Base-by-base conservation (phyloP, 108 stramenopile genomes). In the Thalassiosira profunda region DNA sequence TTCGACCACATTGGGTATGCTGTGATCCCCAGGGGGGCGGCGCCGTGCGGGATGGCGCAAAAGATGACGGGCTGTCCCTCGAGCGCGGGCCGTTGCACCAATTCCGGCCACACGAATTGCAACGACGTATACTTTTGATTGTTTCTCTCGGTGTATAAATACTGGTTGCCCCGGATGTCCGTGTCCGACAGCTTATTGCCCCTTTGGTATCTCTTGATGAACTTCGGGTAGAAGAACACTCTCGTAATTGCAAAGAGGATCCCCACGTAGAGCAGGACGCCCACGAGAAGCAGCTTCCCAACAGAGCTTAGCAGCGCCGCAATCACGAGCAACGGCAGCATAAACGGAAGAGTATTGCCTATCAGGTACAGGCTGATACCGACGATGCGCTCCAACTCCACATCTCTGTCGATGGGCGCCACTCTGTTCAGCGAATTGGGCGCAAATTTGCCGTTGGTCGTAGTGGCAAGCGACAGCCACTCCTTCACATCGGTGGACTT, bases 1-100 rank as follows among this genome's bases (percentile, higher is more conserved):
- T 89, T 89, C 31, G 74, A 69, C 83, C 84, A 89, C 10, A 86
- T 31, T 23, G 88, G 88, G 67, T 89, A 89, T 2, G 83, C 80
- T 0, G 82, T 83, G 23, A 85, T 79, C 0, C 88, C 88, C 30
- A 84, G 68, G 14, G 88, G 88, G 40, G 74, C 83, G 6, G 73
- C 80, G 9, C 83, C 85, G 45, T 89, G 88, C 11, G 88, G 88
- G 7, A 89, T 72, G 34, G 70, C 38, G 43, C 85, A 80, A 44
- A 79, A 89, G 20, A 89, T 86, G 9, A 86, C 52, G 2, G 81
- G 73, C 34, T 64, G 44, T 30, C 70, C 43, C 12, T 62, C 52
- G 34, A 82, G 18, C 2, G 48, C 43, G 5, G 82, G 83, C 5
- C 83, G 67, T 5, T 84, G 77, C 2, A 88, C 20, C 0, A 56